Base-by-base conservation (phyloP, 768 basidiomycete species). In the Phaffia tasmanica region DNA sequence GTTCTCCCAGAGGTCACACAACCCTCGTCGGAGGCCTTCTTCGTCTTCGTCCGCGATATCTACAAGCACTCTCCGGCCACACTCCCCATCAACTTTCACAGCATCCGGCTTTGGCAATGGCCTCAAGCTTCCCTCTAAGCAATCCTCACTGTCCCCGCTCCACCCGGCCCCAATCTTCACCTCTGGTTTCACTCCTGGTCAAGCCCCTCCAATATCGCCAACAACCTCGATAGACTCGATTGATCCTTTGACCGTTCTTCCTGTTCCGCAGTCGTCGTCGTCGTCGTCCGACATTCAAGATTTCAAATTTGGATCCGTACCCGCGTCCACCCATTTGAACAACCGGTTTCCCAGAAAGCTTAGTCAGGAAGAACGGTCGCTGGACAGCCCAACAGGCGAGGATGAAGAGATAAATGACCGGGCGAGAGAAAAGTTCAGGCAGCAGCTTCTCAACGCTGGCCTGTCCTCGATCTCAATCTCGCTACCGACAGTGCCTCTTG, bases 1-100 rank as follows among this genome's bases (percentile, higher is more conserved):
- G 53, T 47, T 49, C 54, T 30, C 47, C 50, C 16, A 32, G 7
- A n/a, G n/a, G 15, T 15, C 60, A 56, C 35, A 42, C 18, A 30
- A 29, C 19, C 60, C 61, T 21, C 61, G 66, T 11, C 66, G 66
- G 15, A 54, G 66, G 0, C 66, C 66, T 11, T 67, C 66, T 3
- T 67, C 66, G 7, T 67, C 66, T 27, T 62, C 61, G 4, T 67
- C 66, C 1, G 66, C 66, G 27, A 50, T 62, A 46, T 61, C 61
- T 3, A 50, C 54, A 29, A 56, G 32, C 15, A 61, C 30, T 27
- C 55, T 62, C 29, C 66, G 55, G 47, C 54, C 21, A 23, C 60
- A 18, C 35, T 56, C 30, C 53, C 63, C 16, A 32, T 56, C 54
- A 64, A 19, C 54, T 19, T 47, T 25, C 21, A n/a, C 11, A 62